Evolutionary conservation across 768 basidiomycete species (phyloP).

Genomic region (Boletus pseudo-olivaceus): DNA sequence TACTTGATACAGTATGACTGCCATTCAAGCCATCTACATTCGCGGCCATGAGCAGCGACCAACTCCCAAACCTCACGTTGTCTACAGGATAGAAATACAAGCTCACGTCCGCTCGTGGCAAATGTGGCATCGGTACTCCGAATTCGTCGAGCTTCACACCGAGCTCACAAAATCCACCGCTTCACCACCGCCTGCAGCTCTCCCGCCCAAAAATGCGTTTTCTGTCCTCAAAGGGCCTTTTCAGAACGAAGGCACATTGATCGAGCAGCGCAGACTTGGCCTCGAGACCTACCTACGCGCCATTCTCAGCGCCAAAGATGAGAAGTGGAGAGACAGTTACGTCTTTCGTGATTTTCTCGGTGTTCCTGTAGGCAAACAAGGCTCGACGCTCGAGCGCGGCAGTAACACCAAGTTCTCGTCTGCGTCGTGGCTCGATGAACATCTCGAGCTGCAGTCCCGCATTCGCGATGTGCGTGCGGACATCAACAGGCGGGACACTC

Average conservation of each 20-base stretch:
- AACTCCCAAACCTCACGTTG: constrained; percentile 72
- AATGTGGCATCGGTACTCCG: constrained; percentile 92
- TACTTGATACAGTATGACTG: constrained; percentile 45
- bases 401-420: constrained; percentile 57
- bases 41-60: constrained; percentile 65
- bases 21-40: constrained; percentile 75
- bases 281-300: constrained; percentile 85
- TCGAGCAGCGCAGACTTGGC: constrained; percentile 73
- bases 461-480: constrained; percentile 82
- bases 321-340: constrained; percentile 74
- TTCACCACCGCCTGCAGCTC: constrained; percentile 69
- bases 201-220: constrained; percentile 84
- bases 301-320: constrained; percentile 78
- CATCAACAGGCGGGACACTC: constrained; percentile 83
- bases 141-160: constrained; percentile 84
- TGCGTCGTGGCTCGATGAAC: constrained; percentile 88
- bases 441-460: constrained; percentile 68
- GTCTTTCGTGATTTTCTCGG: constrained; percentile 87
- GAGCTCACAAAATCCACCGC: constrained; percentile 80
- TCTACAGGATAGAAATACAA: constrained; percentile 80
- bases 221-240: constrained; percentile 58
- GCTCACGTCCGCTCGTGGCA: constrained; percentile 91
- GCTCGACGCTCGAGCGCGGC: constrained; percentile 23
- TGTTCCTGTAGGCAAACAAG: constrained; percentile 64
- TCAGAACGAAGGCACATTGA: constrained; percentile 48